phyloP scores from a whole-genome alignment of 106 monocot species.

The Dioscorea dumetorum region DNA sequence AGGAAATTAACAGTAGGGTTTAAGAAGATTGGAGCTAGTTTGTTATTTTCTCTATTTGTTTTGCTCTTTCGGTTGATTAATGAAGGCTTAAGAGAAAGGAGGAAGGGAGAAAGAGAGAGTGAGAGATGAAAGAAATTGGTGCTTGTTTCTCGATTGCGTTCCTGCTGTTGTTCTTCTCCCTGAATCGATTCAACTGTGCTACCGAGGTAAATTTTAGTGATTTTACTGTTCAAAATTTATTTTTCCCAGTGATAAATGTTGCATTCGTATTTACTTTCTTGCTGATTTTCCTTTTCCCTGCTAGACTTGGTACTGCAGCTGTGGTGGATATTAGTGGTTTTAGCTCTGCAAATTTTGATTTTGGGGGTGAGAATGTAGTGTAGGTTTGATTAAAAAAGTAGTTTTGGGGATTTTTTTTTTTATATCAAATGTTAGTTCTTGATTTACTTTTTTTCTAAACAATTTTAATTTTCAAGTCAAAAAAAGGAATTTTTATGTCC shows the following conservation, averaged over 20 bases:
- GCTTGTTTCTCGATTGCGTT: not conserved
- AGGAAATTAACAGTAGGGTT: no score
- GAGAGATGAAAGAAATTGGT: no score
- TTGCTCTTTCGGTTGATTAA: no score
- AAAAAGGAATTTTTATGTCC: no score
- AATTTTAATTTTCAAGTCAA: no score
- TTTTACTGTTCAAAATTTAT: not conserved
- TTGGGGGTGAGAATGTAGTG: not conserved
- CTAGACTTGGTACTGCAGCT: not conserved
- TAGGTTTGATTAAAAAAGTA: not conserved
- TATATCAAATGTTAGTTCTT: no score
- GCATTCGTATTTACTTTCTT: not conserved
- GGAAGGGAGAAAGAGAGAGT: no score
- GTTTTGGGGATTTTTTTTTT: not conserved
- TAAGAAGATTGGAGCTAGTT: no score
- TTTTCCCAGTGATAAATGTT: not conserved
- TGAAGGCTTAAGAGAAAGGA: no score
- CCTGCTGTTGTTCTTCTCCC: not conserved
- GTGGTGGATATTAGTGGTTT: not conserved
- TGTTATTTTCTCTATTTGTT: no score
- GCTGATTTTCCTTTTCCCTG: not conserved
- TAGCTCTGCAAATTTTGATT: not conserved
- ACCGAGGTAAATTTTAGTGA: slow-evolving; percentile 1
- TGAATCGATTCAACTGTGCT: not conserved
- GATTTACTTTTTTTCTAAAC: no score